Evolutionary conservation across 306 rosid species (phyloP).

Genomic region (Hylodesmum podocarpum): DNA sequence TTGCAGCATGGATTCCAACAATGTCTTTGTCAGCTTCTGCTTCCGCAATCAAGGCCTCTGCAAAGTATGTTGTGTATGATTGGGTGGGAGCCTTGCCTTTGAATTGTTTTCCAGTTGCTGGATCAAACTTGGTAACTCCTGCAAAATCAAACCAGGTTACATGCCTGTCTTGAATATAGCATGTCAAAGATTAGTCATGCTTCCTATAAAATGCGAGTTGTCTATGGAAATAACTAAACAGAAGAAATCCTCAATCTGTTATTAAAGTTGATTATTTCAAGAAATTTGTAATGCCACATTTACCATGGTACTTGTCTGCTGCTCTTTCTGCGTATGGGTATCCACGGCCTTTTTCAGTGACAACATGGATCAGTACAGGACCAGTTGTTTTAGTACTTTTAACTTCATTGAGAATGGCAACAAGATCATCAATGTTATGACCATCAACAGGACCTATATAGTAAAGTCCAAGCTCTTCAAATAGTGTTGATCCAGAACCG

Average conservation of each 20-base stretch:
- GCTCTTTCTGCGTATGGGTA: conserved; percentile 93
- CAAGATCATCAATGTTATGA: conserved; percentile 82
- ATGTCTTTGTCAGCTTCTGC: conserved; percentile 82
- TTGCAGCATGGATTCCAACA: conserved; percentile 92
- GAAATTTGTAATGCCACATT: neutral
- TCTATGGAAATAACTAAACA: neutral
- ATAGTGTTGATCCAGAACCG: conserved; percentile 80
- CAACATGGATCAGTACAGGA: conserved; percentile 81
- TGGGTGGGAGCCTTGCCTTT: conserved; percentile 58
- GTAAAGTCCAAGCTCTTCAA: conserved; percentile 95
- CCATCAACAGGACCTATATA: conserved; percentile 95
- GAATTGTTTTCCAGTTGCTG: conserved; percentile 83
- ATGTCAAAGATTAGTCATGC: neutral
- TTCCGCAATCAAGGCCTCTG: conserved; percentile 89
- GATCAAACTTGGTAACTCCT: conserved; percentile 91
- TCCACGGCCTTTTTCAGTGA: conserved; percentile 93
- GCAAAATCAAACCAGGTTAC: conserved; percentile 34
- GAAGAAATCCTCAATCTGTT: neutral
- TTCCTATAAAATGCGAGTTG: neutral
- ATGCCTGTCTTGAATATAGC: neutral
- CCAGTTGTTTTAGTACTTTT: conserved; percentile 76
- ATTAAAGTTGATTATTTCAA: neutral
- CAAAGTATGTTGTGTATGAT: conserved; percentile 75
- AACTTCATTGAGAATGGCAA: conserved; percentile 75
- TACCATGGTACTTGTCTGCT: conserved; percentile 94